Evolutionary conservation across 352 stramenopile species (phyloP).

Genomic region (Peronosclerospora sorghi): DNA sequence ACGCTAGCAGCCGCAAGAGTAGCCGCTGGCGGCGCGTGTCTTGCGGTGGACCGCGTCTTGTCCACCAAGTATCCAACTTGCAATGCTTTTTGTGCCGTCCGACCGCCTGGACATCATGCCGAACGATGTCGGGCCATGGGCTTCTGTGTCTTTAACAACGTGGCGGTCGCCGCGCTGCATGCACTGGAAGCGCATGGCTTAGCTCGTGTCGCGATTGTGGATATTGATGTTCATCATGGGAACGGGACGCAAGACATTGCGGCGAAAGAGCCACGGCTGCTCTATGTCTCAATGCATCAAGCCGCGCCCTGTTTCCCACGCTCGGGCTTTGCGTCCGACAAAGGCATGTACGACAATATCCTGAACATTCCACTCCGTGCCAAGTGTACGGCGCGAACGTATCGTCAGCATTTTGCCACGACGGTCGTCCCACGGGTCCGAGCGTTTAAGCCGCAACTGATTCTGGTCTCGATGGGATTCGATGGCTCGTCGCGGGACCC

Average conservation of each 20-base stretch:
- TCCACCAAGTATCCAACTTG: not conserved
- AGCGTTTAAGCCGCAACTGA: slow-evolving; percentile 67
- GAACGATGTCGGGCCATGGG: slow-evolving; percentile 40
- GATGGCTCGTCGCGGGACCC: slow-evolving; percentile 54
- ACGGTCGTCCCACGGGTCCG: slow-evolving; percentile 22
- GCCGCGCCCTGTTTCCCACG: slow-evolving; percentile 32
- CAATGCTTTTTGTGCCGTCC: slow-evolving; percentile 86
- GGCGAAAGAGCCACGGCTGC: slow-evolving; percentile 16
- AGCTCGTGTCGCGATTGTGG: slow-evolving; percentile 45
- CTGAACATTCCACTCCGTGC: slow-evolving; percentile 37
- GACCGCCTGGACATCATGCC: slow-evolving; percentile 52
- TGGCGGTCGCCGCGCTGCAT: slow-evolving; percentile 89
- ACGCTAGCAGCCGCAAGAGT: slow-evolving; percentile 47
- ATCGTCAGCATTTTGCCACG: slow-evolving; percentile 25
- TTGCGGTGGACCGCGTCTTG: slow-evolving; percentile 54
- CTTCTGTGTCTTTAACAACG: slow-evolving; percentile 96
- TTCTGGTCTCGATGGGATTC: slow-evolving; percentile 82
- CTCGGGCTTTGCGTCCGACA: slow-evolving; percentile 29
- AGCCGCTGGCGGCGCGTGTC: slow-evolving; percentile 69
- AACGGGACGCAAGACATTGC: slow-evolving; percentile 68
- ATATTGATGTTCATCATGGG: slow-evolving; percentile 81
- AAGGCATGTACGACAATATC: slow-evolving; percentile 24
- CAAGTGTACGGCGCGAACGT: slow-evolving; percentile 22
- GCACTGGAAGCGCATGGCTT: slow-evolving; percentile 61
- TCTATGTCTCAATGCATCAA: slow-evolving; percentile 53